Evolutionary conservation across 345 rosid genomes (phyloP), one percentile per base, ranked within the genome.

Genomic region (Durio zibethinus): DNA sequence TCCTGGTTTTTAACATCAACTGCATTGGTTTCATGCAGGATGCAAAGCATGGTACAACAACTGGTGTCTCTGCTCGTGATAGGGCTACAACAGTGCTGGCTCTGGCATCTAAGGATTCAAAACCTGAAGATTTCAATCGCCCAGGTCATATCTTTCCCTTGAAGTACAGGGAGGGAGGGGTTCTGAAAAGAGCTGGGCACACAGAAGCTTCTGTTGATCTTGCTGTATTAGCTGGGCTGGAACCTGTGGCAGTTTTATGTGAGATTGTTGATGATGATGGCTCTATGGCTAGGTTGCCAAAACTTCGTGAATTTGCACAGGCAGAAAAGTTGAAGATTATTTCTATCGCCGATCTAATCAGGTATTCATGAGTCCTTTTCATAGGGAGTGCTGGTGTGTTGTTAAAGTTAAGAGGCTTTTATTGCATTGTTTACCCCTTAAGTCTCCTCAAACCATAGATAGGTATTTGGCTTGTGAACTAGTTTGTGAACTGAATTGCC

Each of bases 231-330:
- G 97, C 98, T 38, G 98, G 98, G 47, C 77, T 93, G 36, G 90
- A 89, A 8, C 96, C 98, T 35, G 94, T 78, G 38, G 92, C 90
- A n/a, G 92, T 90, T 71, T 74, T 95, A 53, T 93, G 96, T 73
- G 98, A 93, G 88, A 80, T 95, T 83, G 97, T 93, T 57, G 99
- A 95, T 84, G 94, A 95, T 76, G 98, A 95, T 86, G 99, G 99
- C 57, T 95, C 98, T 50, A 95, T 95, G 99, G 99, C 99, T 82
- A 89, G 97, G 83, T 84, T 95, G 76, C 97, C 97, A 70, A 90
- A 86, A 77, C 96, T 93, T 54, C 87, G 83, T 23, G 81, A 93
- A 60, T 93, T 95, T 75, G 91, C 96, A 11, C 29, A 81, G 80
- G 85, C 64, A 14, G 86, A 92, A 84, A 88, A 85, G 75, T 80